Conservation (phyloP, 2,329 filamentous ascomycete species). For the Pleomassaria siparia region DNA sequence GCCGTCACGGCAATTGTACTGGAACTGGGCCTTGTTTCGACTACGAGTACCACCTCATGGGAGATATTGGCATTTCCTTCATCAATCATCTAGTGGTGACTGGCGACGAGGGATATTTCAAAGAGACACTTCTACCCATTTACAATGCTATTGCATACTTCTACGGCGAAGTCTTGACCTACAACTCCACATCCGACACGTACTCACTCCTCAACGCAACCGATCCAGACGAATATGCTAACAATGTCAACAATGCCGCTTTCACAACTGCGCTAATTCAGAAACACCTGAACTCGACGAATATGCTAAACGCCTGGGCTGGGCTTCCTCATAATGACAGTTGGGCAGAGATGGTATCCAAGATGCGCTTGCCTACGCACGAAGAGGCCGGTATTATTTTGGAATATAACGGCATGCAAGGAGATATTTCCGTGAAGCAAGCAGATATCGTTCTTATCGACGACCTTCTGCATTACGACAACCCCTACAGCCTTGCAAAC, state of each 20-base stretch:
- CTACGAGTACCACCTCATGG: conserved; percentile 72
- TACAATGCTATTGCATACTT: conserved; percentile 65
- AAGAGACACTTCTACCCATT: conserved; percentile 60
- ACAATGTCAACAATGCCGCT: conserved; percentile 66
- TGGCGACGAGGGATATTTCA: conserved; percentile 60
- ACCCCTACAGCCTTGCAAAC: conserved; percentile 58
- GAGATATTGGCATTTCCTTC: conserved; percentile 66
- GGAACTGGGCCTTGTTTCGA: conserved; percentile 63
- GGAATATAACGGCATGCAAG: conserved; percentile 68
- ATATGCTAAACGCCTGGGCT: conserved; percentile 59
- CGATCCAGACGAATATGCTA: conserved; percentile 72
- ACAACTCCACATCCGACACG: conserved; percentile 51
- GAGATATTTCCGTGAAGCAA: conserved; percentile 67
- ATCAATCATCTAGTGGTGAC: conserved; percentile 63
- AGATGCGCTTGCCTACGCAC: conserved; percentile 59
- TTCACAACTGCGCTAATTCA: conserved; percentile 67
- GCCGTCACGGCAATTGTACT: conserved; percentile 69
- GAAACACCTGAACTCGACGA: conserved; percentile 59
- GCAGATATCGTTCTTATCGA: conserved; percentile 69
- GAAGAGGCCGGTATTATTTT: conserved; percentile 60
- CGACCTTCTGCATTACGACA: conserved; percentile 63
- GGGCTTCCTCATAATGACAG: conserved; percentile 58
- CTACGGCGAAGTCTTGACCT: conserved; percentile 61
- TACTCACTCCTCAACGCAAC: conserved; percentile 59
- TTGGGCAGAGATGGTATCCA: conserved; percentile 58